phyloP scores from a whole-genome alignment of 352 stramenopile genomes.

The Blastocystis sp. region DNA sequence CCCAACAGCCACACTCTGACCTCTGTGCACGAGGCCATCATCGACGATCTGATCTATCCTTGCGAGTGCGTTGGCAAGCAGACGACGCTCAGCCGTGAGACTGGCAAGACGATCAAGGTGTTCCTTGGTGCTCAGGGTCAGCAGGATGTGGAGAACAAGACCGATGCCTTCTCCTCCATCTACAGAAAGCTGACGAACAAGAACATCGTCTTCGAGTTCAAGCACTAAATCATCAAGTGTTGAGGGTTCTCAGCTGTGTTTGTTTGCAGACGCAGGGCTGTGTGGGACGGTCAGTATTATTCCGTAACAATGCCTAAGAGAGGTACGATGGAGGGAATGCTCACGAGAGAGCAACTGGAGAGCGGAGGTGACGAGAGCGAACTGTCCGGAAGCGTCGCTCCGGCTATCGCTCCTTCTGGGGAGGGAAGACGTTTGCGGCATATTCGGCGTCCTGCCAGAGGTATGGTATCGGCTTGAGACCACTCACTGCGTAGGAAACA shows the following conservation, averaged over 20 bases:
- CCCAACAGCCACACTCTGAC: constrained; percentile 94
- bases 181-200: constrained; percentile 99
- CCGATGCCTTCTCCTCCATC: constrained; percentile 95
- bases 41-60: constrained; percentile 96
- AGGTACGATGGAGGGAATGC: not conserved
- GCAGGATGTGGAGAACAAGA: constrained; percentile 96
- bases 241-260: constrained; percentile 17
- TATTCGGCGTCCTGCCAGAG: constrained; percentile 38
- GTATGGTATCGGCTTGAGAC: not conserved
- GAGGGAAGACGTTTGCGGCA: not conserved
- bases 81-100: constrained; percentile 91
- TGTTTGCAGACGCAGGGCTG: not conserved
- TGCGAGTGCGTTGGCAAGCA: constrained; percentile 99
- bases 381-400: too few relatives aligned
- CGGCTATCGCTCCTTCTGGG: too few relatives aligned
- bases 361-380: not conserved
- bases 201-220: constrained; percentile 96
- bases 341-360: constrained; percentile 3
- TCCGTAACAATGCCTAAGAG: constrained; percentile 35
- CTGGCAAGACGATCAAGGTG: constrained; percentile 94
- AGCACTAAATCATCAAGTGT: constrained; percentile 75
- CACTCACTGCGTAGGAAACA: not conserved
- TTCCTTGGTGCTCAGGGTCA: constrained; percentile 96
- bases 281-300: not conserved
- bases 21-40: constrained; percentile 94